Percentiles rank a stretch among this genome's conserved stretches.
phyloP scores from a whole-genome alignment of 345 rosid species.

The Limnanthes douglasii region DNA sequence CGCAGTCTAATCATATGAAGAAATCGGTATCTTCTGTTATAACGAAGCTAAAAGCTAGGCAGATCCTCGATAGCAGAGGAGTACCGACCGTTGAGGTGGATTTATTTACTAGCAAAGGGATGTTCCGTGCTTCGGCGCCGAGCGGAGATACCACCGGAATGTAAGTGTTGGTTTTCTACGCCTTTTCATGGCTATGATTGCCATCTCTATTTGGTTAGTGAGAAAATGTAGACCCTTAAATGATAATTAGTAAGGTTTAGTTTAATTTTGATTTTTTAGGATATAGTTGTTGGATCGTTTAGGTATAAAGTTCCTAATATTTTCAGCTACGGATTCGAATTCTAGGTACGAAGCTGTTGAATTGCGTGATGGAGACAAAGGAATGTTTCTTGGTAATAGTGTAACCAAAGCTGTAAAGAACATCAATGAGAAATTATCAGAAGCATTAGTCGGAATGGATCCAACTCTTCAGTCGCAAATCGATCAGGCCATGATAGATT shows the following conservation, averaged over 20 bases:
- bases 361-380: slow-evolving; percentile 91
- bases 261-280: too few relatives aligned
- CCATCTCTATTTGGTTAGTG: too few relatives aligned
- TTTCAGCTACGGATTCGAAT: too few relatives aligned
- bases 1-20: slow-evolving; percentile 90
- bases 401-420: slow-evolving; percentile 88
- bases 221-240: too few relatives aligned
- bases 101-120: slow-evolving; percentile 72
- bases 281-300: too few relatives aligned
- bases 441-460: slow-evolving; percentile 91
- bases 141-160: slow-evolving; percentile 76
- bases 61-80: slow-evolving; percentile 93
- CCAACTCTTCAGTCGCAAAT: slow-evolving; percentile 81
- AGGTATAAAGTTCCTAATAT: too few relatives aligned
- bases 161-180: too few relatives aligned
- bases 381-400: slow-evolving; percentile 75
- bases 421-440: slow-evolving; percentile 71
- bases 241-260: too few relatives aligned
- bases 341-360: slow-evolving; percentile 89
- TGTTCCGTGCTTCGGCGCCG: slow-evolving; percentile 80
- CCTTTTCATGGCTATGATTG: too few relatives aligned
- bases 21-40: slow-evolving; percentile 75
- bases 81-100: slow-evolving; percentile 92
- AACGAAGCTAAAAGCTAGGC: slow-evolving; percentile 75
- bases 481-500: slow-evolving; percentile 96